Evolutionary conservation across 176 grass and related monocot genomes (phyloP), one percentile per base, ranked within the genome.

Genomic region (Hordeum marinum): DNA sequence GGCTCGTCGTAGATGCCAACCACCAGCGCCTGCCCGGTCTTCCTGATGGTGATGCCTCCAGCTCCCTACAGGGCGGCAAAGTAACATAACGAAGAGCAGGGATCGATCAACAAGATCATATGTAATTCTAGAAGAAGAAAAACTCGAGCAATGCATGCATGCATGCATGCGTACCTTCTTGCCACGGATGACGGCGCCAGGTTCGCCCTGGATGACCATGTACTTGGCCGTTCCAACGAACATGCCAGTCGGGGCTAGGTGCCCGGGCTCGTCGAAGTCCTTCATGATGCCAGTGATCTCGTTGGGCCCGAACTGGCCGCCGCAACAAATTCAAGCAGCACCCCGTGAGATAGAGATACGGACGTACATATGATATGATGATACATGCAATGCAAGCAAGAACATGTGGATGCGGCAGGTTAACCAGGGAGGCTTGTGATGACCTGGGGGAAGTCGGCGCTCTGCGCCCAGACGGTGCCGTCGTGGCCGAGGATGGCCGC

Each of bases 171-270:
- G 3, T 63, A 92, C 94, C 94, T 97, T 97, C 90, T 97, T 97
- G 50, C 94, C 94, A 54, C 89, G 91, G 54, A 97, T 94, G 10
- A 97, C 94, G 10, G 61, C 85, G 20, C 94, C 94, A 13, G 94
- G 76, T 63, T 97, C 94, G 14, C 94, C 94, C 82, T 87, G 85
- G 83, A 97, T 88, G 43, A 97, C 94, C 94, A 97, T 97, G 62
- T 94, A 97, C 48, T 97, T 97, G 5, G 79, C 58, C 34, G 71
- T 57, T 29, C 48, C 89, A 58, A 97, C 80, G 78, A 88, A 87
- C 63, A 97, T 63, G 46, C 94, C 94, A 31, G 90, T 97, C 40
- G 94, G 94, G 36, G 94, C 91, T 65, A 97, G 94, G 46, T 88
- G 76, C 52, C 94, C 94, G 1, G 91, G 94, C 83, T 97, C 91